phyloP scores from a whole-genome alignment of 2,329 filamentous ascomycete genomes.

The Coniochaeta prunicola region DNA sequence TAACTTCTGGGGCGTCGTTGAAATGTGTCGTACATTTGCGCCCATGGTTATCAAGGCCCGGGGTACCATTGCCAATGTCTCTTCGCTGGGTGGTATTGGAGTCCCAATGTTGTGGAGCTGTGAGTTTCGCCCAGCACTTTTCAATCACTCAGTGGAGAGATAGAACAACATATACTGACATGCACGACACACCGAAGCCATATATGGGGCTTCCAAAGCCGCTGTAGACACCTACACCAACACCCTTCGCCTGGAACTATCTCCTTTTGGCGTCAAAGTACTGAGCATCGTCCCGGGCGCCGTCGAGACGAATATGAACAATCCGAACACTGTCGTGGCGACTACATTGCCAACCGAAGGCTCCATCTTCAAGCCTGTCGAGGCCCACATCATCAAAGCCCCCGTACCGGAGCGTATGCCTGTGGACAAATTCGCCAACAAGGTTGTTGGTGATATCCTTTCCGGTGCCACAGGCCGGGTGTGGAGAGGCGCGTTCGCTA shows the following conservation, averaged over 20 bases:
- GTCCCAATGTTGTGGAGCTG: constrained; percentile 16
- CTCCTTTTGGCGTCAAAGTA: constrained; percentile 18
- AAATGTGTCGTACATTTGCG: constrained; percentile 18
- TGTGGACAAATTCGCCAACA: background rate
- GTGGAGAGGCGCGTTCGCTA: background rate
- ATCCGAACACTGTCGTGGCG: background rate
- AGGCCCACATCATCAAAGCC: background rate
- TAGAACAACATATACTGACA: background rate
- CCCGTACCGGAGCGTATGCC: background rate
- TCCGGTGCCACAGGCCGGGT: background rate
- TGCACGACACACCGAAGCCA: constrained; percentile 6
- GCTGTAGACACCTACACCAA: constrained; percentile 18
- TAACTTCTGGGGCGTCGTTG: constrained; percentile 21
- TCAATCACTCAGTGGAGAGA: background rate
- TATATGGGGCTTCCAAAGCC: constrained; percentile 19
- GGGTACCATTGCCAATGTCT: constrained; percentile 18
- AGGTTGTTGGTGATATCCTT: constrained; percentile 4
- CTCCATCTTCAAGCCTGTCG: background rate
- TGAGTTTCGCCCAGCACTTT: background rate
- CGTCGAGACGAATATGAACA: constrained; percentile 13
- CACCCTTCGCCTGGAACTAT: constrained; percentile 18
- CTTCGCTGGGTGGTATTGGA: constrained; percentile 17
- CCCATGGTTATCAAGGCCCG: constrained; percentile 19
- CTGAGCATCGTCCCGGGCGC: constrained; percentile 17
- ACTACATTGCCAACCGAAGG: background rate